These are phyloP conservation scores for Malassezia furfur DNA, from an alignment of 1,284 basidiomycete genomes.

Conservation along the genomic window DNA sequence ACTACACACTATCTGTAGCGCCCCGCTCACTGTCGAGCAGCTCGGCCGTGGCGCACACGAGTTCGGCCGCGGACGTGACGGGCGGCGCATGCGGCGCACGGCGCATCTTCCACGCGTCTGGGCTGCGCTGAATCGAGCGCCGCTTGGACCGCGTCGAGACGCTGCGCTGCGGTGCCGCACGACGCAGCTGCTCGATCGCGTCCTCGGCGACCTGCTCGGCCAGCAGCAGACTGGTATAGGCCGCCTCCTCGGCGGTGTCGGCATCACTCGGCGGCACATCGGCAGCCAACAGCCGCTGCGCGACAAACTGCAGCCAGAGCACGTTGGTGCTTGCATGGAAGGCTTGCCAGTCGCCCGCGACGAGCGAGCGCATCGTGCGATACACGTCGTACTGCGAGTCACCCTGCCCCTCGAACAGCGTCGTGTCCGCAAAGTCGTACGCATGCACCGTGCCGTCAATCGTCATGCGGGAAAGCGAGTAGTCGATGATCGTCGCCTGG, in stretches of 20 bases:
- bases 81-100: background rate
- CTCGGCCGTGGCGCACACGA: background rate
- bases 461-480: conserved; percentile 67
- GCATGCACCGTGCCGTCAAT: conserved; percentile 20
- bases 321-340: conserved; percentile 76
- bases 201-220: conserved; percentile 17
- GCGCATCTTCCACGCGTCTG: conserved; percentile 14
- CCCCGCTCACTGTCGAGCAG: no score
- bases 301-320: conserved; percentile 78
- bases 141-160: conserved; percentile 18
- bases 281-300: conserved; percentile 57
- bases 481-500: conserved; percentile 77
- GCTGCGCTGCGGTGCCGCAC: conserved; percentile 5
- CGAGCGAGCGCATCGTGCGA: conserved; percentile 66
- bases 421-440: conserved; percentile 45
- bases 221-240: conserved; percentile 4
- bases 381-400: conserved; percentile 93
- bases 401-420: conserved; percentile 57
- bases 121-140: conserved; percentile 16
- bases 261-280: background rate
- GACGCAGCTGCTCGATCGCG: conserved; percentile 5
- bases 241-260: background rate
- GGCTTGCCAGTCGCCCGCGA: conserved; percentile 59
- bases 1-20: no score
- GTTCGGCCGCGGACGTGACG: conserved; percentile 1